Evolutionary conservation across 495 filamentous ascomycete species (phyloP).

Genomic region (Lichenothelia convexa): DNA sequence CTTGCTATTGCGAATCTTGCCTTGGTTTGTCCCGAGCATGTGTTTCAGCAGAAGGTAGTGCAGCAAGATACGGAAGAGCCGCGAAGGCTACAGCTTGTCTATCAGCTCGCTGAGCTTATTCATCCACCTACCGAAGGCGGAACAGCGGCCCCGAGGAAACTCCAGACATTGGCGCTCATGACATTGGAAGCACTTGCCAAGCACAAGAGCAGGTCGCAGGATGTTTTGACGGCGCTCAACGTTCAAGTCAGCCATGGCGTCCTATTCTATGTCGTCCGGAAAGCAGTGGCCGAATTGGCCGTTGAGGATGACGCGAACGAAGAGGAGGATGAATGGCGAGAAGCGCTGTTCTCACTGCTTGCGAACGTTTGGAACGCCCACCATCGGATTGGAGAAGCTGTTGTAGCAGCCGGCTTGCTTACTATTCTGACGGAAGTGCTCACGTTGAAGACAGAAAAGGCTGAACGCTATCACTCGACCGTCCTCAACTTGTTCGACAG

Average conservation of each 20-base stretch:
- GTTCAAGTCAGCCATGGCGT: constrained; percentile 93
- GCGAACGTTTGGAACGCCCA: constrained; percentile 55
- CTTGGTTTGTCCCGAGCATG: constrained; percentile 62
- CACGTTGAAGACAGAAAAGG: constrained; percentile 61
- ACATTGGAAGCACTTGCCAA: constrained; percentile 66
- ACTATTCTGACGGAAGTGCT: constrained; percentile 81
- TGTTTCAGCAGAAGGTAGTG: constrained; percentile 67
- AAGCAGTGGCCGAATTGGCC: constrained; percentile 65
- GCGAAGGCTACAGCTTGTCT: constrained; percentile 70
- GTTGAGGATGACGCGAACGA: constrained; percentile 29
- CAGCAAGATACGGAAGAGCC: constrained; percentile 84
- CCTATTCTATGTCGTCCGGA: constrained; percentile 82
- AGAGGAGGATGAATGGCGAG: constrained; percentile 69
- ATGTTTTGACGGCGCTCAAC: constrained; percentile 71
- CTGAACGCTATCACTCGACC: constrained; percentile 62
- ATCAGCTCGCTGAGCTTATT: constrained; percentile 80
- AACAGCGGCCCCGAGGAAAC: constrained; percentile 42
- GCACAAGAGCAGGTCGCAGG: constrained; percentile 54
- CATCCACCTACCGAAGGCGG: constrained; percentile 55
- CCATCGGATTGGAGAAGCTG: constrained; percentile 47
- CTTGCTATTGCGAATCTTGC: constrained; percentile 84
- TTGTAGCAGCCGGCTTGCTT: constrained; percentile 73
- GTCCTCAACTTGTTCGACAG: constrained; percentile 72
- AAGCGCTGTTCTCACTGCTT: constrained; percentile 64
- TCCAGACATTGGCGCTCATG: constrained; percentile 69